phyloP scores from a whole-genome alignment of 2,329 filamentous ascomycete genomes.

The Apiospora pterosperma region DNA sequence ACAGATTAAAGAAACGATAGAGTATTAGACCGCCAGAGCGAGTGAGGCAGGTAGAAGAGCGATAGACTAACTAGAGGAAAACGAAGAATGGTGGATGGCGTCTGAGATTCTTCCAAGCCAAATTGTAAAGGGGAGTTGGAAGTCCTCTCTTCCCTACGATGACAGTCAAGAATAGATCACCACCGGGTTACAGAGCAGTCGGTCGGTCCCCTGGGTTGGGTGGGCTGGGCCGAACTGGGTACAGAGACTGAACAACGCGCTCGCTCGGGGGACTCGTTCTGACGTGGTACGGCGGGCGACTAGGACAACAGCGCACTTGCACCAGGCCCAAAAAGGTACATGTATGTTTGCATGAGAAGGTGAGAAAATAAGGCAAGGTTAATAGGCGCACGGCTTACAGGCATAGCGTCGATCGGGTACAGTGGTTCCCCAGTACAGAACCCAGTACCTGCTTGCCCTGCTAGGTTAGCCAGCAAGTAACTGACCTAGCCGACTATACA shows the following conservation, averaged over 20 bases:
- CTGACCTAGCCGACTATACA: too few relatives aligned
- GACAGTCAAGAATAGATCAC: conserved; percentile 10
- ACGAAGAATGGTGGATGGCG: conserved; percentile 14
- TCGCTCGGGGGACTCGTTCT: background rate
- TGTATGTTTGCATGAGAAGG: conserved; percentile 10
- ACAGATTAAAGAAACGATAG: conserved; percentile 26
- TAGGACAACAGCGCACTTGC: conserved; percentile 7
- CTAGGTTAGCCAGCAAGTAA: too few relatives aligned
- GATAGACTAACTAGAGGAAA: conserved; percentile 19
- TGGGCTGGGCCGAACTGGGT: background rate
- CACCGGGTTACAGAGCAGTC: background rate
- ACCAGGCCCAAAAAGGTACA: conserved; percentile 12
- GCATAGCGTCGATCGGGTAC: conserved; percentile 12
- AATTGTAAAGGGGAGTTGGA: background rate
- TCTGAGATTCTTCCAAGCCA: background rate
- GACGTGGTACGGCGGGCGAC: conserved; percentile 8
- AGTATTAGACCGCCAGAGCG: conserved; percentile 50
- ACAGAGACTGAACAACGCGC: background rate
- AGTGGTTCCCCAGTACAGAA: background rate
- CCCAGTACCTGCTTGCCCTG: background rate
- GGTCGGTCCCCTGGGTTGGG: background rate
- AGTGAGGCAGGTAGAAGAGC: conserved; percentile 45
- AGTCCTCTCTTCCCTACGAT: background rate
- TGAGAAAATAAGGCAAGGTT: conserved; percentile 6
- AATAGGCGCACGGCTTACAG: background rate